Base-by-base conservation (phyloP, 306 rosid species). In the Prosopis cineraria region DNA sequence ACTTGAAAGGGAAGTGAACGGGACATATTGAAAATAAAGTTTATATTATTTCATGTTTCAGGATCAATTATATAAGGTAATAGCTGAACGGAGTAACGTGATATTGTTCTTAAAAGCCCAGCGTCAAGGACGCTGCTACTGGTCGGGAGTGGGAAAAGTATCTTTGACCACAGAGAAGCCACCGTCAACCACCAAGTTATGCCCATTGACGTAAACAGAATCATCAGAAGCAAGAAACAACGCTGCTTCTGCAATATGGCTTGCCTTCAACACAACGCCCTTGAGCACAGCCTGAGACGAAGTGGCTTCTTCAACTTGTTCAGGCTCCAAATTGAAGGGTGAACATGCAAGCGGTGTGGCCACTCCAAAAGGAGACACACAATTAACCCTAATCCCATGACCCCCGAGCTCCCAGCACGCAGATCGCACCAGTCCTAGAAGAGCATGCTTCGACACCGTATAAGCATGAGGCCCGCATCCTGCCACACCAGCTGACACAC, bases 321-420 rank as follows among this genome's bases (percentile, higher is more conserved):
- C 13, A 0, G 93, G 89, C 6, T 63, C 64, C 76, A 89, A 63
- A 55, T 86, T 77, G 75, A 73, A 89, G 8, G 87, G 82, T 3
- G 4, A 41, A 53, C 98, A 94, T 0, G 94, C 43, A 44, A 94
- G 91, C 12, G 94, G 90, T 3, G 98, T 94, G 0, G 91, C 98
- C 1, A 94, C 43, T 8, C 12, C 43, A 39, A 39, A 39, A 39
- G 43, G 43, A 12, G 43, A 39, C 43, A 39, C 13, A 36, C 91
- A 47, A 33, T 92, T 94, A 13, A 94, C 98, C 68, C 98, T 73
- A 16, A 94, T 94, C 59, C 98, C 97, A 52, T 84, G 64, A 2
- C 39, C 89, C 9, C 98, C 96, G 17, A 94, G 88, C 77, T 94
- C 98, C 29, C 91, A 66, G 14, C 97, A 89, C 1, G 94, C 91